Conservation (phyloP, 148 eudicot species). For the Silene latifolia region DNA sequence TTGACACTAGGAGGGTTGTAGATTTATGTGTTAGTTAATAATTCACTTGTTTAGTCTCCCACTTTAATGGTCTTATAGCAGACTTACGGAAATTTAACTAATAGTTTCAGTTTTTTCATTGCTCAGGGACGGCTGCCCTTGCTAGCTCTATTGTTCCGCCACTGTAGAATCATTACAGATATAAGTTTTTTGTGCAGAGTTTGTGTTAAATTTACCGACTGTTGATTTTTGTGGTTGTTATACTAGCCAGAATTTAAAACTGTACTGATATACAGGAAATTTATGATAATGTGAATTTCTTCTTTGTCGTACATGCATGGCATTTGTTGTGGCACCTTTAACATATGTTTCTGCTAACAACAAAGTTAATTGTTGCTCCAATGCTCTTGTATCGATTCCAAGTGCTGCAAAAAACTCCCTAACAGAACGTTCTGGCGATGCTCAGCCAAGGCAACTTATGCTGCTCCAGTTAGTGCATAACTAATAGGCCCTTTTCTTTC, state of each 20-base stretch:
- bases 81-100: too few relatives aligned
- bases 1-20: too few relatives aligned
- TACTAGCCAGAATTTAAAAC: neutral
- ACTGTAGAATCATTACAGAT: too few relatives aligned
- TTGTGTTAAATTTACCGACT: neutral
- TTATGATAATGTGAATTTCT: conserved; percentile 7
- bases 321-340: conserved; percentile 26
- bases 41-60: too few relatives aligned
- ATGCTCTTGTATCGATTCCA: conserved; percentile 11
- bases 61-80: too few relatives aligned
- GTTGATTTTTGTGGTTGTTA: too few relatives aligned
- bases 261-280: neutral
- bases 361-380: conserved; percentile 9
- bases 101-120: too few relatives aligned
- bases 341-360: conserved; percentile 11
- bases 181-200: too few relatives aligned
- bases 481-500: conserved; percentile 7
- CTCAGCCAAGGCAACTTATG: conserved; percentile 24
- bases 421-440: conserved; percentile 21
- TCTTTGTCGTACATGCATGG: conserved; percentile 40
- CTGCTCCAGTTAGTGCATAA: conserved; percentile 19
- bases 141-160: too few relatives aligned
- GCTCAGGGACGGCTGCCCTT: too few relatives aligned
- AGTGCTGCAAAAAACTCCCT: conserved; percentile 15
- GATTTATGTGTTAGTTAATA: too few relatives aligned